A percentile compares a stretch with the other conserved stretches of the same genome.
These are phyloP conservation scores for Globisporangium megalacanthum DNA, from an alignment of 352 stramenopile species.

Conservation along the genomic window DNA sequence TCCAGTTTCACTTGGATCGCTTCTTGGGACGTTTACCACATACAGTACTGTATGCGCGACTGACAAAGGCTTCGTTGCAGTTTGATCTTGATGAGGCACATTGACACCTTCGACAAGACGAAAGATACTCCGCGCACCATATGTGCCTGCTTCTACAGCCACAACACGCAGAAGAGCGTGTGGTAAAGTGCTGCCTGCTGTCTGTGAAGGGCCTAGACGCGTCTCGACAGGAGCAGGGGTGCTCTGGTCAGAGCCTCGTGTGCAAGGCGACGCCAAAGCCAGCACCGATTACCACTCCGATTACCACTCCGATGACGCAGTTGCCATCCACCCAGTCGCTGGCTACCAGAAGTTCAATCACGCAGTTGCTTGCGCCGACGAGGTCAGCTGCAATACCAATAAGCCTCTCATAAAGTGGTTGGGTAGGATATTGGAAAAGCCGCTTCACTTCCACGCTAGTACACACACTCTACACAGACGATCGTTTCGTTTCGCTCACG, in stretches of 20 bases:
- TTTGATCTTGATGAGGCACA: not conserved
- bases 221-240: slow-evolving; percentile 2
- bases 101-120: not conserved
- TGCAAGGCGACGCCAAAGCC: slow-evolving; percentile 1
- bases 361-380: not conserved
- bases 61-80: not conserved
- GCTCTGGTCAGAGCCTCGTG: not conserved
- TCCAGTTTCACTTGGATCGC: too few species aligned
- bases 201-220: slow-evolving; percentile 31
- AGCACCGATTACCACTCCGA: not conserved
- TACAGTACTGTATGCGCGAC: too few species aligned
- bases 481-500: not conserved
- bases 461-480: not conserved
- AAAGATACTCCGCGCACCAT: too few species aligned
- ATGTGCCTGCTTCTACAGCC: not conserved
- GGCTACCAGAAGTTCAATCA: not conserved
- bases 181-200: slow-evolving; percentile 44
- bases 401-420: not conserved
- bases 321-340: not conserved
- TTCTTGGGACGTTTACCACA: too few species aligned
- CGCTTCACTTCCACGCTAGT: not conserved
- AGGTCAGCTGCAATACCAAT: not conserved
- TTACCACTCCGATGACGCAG: not conserved
- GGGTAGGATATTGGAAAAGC: not conserved
- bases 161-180: not conserved